Evolutionary conservation across 129 eudicot genomes (phyloP).

Genomic region (Pulicaria dysenterica): DNA sequence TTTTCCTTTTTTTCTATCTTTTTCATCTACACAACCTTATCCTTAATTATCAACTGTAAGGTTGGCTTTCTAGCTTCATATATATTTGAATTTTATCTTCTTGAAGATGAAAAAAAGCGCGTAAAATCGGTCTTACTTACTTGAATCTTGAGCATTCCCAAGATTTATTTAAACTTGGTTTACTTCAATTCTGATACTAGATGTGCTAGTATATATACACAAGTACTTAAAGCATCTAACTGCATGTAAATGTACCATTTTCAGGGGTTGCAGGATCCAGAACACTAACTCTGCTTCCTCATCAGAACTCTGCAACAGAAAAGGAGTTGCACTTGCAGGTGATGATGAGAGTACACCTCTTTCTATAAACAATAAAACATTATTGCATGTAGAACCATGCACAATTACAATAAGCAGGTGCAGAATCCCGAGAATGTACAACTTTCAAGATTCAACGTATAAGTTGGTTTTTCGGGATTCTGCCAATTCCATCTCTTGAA

Average conservation of each 20-base stretch:
- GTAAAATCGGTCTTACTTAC: not conserved
- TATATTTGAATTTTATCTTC: conserved; percentile 13
- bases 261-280: conserved; percentile 54
- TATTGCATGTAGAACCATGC: conserved; percentile 35
- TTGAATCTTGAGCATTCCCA: not conserved
- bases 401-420: not conserved
- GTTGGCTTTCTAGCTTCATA: conserved; percentile 23
- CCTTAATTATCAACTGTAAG: conserved; percentile 15
- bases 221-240: conserved; percentile 21
- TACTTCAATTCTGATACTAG: conserved; percentile 4
- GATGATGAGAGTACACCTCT: conserved; percentile 35
- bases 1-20: not conserved
- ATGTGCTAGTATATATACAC: conserved; percentile 9
- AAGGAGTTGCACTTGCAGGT: conserved; percentile 51
- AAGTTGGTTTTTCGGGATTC: not conserved
- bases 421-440: conserved; percentile 2
- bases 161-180: conserved; percentile 16
- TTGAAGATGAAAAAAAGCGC: not conserved
- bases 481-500: not conserved
- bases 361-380: not conserved
- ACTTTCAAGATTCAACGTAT: not conserved
- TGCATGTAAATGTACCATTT: conserved; percentile 27
- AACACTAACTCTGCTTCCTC: conserved; percentile 39
- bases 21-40: conserved; percentile 17
- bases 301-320: conserved; percentile 37